Percentiles rank a stretch among this genome's conserved stretches.
Conservation (phyloP, 2,329 filamentous ascomycete species). For the Penicillium sp. region DNA sequence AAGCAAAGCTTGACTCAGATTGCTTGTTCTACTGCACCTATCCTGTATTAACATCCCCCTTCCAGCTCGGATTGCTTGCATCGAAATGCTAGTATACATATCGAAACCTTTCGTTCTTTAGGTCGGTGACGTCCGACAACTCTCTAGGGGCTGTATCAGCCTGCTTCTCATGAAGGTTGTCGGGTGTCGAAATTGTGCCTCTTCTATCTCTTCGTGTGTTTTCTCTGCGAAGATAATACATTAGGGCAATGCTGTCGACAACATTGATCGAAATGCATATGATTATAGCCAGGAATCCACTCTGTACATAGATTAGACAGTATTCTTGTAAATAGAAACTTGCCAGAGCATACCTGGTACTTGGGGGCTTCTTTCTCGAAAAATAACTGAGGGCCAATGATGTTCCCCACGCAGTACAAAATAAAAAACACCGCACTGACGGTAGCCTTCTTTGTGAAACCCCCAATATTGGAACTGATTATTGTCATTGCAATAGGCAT, state of each 20-base stretch:
- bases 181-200: not conserved
- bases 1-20: not conserved
- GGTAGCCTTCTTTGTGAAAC: slow-evolving; percentile 55
- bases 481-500: slow-evolving; percentile 46
- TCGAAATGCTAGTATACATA: slow-evolving; percentile 18
- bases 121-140: slow-evolving; percentile 21
- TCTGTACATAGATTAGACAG: slow-evolving; percentile 8
- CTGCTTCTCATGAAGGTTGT: not conserved
- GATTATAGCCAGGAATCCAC: slow-evolving; percentile 23
- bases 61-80: not conserved
- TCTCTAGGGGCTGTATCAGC: not conserved
- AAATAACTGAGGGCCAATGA: slow-evolving; percentile 52
- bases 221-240: slow-evolving; percentile 22
- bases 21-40: not conserved
- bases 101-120: slow-evolving; percentile 19
- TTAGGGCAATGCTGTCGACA: slow-evolving; percentile 5
- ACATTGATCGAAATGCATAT: slow-evolving; percentile 23
- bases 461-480: slow-evolving; percentile 52
- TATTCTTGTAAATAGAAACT: not conserved
- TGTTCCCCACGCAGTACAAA: slow-evolving; percentile 49
- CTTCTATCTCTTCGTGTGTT: slow-evolving; percentile 14
- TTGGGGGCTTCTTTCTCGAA: slow-evolving; percentile 44
- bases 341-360: slow-evolving; percentile 19
- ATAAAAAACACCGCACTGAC: slow-evolving; percentile 51
- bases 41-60: not conserved